Base-by-base conservation (phyloP, 768 basidiomycete species). In the Russula sp. region DNA sequence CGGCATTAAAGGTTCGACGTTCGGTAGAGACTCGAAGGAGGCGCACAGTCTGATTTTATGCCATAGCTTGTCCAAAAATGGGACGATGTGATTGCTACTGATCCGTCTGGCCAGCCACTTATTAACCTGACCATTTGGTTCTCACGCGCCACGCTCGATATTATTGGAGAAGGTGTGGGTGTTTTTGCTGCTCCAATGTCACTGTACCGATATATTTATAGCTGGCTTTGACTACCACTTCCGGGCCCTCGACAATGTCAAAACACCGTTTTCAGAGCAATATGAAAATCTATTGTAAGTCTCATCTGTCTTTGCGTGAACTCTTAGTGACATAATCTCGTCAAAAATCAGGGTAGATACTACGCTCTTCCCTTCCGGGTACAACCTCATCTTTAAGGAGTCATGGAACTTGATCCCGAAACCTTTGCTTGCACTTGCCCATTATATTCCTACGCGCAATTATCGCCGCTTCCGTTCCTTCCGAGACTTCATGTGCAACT, bases 31-130 rank as follows among this genome's bases (percentile, higher is more conserved):
- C 25, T n/a, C 25, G 25, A 29, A 29, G 25, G 25, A 29, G 3
- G 25, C 25, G 25, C 25, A 29, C 1, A 29, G 3, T 29, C 25
- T 29, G 25, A 29, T 29, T 29, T 29, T 3, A 29, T 43, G 34
- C 11, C 16, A 20, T 35, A 71, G 70, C 66, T 71, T 2, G 58
- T 54, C 11, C 67, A 66, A 56, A 71, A 69, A 48, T 71, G 70
- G 70, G 69, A 66, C 7, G 39, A 67, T 2, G 56, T 71, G 2
- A 59, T 63, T 29, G 46, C 58, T 0, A n/a, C 46, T 4, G 36
- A 57, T 5, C 36, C 66, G 9, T 50, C 61, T 0, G 32, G 38
- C 2, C 43, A 63, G 6, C 43, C 60, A 20, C 49, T 63, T 18
- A 48, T 71, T 48, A 68, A 70, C 38, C 62, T 71, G 35, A 35